Evolutionary conservation across 768 basidiomycete species (phyloP).

Genomic region (Mycena filopes): DNA sequence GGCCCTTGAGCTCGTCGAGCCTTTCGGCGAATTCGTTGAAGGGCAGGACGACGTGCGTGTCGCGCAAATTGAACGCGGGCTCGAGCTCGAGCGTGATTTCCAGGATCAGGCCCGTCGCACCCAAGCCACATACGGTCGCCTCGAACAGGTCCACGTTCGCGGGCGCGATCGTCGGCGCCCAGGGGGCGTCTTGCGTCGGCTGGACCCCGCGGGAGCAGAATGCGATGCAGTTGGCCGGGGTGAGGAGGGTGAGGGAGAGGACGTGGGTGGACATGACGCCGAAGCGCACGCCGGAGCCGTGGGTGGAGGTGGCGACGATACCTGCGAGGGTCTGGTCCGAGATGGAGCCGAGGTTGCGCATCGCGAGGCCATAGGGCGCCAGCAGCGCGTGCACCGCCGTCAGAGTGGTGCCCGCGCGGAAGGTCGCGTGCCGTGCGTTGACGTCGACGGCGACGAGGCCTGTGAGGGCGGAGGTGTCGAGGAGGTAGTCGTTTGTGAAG

Average conservation of each 20-base stretch:
- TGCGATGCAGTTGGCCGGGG: conserved; percentile 79
- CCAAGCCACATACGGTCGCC: conserved; percentile 91
- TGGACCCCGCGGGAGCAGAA: conserved; percentile 60
- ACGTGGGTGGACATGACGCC: conserved; percentile 87
- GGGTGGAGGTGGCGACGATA: conserved; percentile 92
- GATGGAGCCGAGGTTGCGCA: conserved; percentile 95
- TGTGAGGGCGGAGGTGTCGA: conserved; percentile 80
- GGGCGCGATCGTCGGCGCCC: conserved; percentile 39
- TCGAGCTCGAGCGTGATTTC: conserved; percentile 83
- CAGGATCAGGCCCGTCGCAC: conserved; percentile 89
- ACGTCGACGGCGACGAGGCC: conserved; percentile 56
- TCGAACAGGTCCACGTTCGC: conserved; percentile 82
- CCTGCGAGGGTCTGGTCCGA: conserved; percentile 96
- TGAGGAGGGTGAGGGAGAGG: conserved; percentile 75
- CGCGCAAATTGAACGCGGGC: conserved; percentile 82
- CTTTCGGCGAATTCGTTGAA: conserved; percentile 72
- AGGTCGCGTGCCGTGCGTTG: conserved; percentile 73
- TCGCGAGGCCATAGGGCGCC: conserved; percentile 74
- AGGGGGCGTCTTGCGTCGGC: too few relatives aligned
- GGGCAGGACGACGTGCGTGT: conserved; percentile 67
- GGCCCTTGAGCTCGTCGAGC: conserved; percentile 63
- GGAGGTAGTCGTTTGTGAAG: conserved; percentile 88
- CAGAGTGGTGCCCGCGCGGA: conserved; percentile 84
- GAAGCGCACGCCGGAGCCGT: conserved; percentile 87
- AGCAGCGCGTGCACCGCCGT: conserved; percentile 78